phyloP scores from a whole-genome alignment of 441 rosid genomes.

The Pelargonium cotyledonis region DNA sequence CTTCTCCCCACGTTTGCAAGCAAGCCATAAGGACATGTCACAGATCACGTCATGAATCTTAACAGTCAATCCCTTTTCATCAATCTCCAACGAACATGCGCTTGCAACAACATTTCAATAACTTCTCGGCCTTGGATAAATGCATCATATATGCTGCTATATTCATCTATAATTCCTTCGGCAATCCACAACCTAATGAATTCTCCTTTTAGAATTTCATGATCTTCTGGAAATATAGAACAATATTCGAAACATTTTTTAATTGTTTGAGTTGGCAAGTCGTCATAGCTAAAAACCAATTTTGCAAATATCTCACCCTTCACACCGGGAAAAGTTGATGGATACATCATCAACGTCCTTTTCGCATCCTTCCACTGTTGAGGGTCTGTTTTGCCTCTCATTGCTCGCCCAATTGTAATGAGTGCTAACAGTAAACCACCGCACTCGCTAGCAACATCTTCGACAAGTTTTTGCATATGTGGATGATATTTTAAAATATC shows the following conservation, averaged over 20 bases:
- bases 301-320: conserved; percentile 17
- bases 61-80: conserved; percentile 1
- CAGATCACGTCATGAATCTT: conserved; percentile 40
- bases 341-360: conserved; percentile 22
- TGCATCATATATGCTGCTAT: neutral
- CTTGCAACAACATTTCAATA: neutral
- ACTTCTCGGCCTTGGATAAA: conserved; percentile 21
- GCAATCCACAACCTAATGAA: conserved; percentile 25
- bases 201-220: neutral
- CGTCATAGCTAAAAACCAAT: conserved; percentile 31
- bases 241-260: too few relatives aligned
- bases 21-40: conserved; percentile 38
- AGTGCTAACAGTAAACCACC: conserved; percentile 32
- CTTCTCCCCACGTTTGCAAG: conserved; percentile 14
- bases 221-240: neutral
- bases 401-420: conserved; percentile 30
- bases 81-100: too few relatives aligned
- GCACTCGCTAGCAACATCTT: conserved; percentile 17
- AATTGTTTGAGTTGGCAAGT: neutral
- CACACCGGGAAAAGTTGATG: conserved; percentile 18
- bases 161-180: conserved; percentile 22
- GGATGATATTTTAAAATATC: conserved; percentile 7
- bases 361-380: conserved; percentile 35
- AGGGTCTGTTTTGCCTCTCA: conserved; percentile 29
- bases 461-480: conserved; percentile 27